phyloP scores from a whole-genome alignment of 2,329 filamentous ascomycete genomes.

The Gaeumannomyces tritici region DNA sequence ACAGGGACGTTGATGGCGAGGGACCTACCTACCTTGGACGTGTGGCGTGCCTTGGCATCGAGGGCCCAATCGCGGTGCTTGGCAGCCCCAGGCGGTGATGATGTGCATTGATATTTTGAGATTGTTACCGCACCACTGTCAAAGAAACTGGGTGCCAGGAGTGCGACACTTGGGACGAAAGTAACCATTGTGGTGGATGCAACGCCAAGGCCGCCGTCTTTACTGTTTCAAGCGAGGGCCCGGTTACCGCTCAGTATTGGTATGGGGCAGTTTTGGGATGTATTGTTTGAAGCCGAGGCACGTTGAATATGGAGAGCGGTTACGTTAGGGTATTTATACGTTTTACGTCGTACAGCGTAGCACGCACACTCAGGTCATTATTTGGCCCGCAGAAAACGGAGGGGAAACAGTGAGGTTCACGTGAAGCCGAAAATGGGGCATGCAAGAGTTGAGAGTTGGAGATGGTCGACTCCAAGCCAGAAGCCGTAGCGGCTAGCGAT shows the following conservation, averaged over 20 bases:
- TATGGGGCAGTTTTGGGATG: no score
- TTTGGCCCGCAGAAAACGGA: neutral
- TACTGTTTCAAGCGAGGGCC: neutral
- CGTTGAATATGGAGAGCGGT: neutral
- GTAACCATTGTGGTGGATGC: neutral
- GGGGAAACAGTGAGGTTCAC: neutral
- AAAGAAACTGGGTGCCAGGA: neutral
- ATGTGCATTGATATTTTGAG: no score
- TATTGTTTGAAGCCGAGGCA: neutral
- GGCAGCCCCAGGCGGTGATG: neutral
- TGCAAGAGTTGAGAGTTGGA: neutral
- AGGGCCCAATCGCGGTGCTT: neutral
- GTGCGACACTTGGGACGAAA: neutral
- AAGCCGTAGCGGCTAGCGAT: no score
- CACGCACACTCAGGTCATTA: neutral
- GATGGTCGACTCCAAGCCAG: neutral
- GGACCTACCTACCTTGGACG: no score
- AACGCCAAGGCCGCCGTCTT: neutral
- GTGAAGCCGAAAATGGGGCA: neutral
- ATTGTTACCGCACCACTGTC: neutral
- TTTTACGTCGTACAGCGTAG: neutral
- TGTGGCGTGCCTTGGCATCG: conserved; percentile 1
- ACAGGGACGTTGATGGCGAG: neutral
- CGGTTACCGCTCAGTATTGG: neutral
- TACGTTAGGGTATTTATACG: neutral